Evolutionary conservation across 176 grass and related monocot genomes (phyloP), one percentile per base, ranked within the genome.

Genomic region (Hordeum marinum): DNA sequence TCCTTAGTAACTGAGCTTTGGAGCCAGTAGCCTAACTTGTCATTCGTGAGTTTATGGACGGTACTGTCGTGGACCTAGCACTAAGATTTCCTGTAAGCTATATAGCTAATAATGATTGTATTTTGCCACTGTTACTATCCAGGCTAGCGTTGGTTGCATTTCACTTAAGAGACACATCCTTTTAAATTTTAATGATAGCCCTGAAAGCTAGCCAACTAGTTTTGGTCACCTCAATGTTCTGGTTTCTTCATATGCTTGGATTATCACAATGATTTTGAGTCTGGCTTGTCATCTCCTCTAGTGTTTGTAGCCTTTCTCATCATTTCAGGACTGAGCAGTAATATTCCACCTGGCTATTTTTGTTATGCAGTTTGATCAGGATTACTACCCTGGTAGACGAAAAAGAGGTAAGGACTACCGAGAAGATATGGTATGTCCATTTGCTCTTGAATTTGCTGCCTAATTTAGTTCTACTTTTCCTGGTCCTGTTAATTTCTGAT

Each of bases 331-430:
- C 35, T 77, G 43, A 50, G 42, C 27, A 13, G 21, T 83, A 52
- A 61, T 24, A 6, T 42, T 68, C 20, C 79, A 39, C 18, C 65
- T 81, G 29, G 66, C 32, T 54, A 62, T 91, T 76, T 90, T 43
- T 40, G 76, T 41, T 89, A 79, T 92, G 74, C 80, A 98, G 96
- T 94, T 81, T 90, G 93, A 98, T 85, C 96, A 98, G 84, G 96
- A 98, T 85, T 98, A 95, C 55, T 95, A 92, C 89, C 96, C 96
- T 81, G 96, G 93, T 75, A 98, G 96, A 87, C 86, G 96, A 75
- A 98, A 95, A 90, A 69, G 96, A 94, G 93, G 96, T 80, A 84
- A 94, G 88, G 89, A 98, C 79, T 95, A 95, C 85, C 92, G 87
- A 76, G 93, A 98, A 54, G 93, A 94, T 79, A 98, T 98, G 96